Percentiles rank a stretch among this genome's conserved stretches.
Conservation (phyloP, 768 basidiomycete species). For the Trametes cubensis region DNA sequence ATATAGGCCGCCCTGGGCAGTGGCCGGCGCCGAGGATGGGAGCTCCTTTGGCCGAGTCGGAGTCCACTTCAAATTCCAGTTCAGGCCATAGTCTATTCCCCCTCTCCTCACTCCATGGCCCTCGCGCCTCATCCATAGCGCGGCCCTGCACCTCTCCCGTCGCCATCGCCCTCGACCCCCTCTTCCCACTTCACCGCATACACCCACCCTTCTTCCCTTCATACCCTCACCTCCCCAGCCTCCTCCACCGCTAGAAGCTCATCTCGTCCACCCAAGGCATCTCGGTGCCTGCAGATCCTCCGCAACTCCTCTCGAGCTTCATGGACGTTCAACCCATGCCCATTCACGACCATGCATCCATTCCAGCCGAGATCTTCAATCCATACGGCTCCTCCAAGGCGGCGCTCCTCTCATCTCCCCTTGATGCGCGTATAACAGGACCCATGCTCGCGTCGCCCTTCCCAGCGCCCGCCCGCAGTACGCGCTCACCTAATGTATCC, state of each 20-base stretch:
- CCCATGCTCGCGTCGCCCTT: not conserved
- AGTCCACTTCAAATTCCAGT: not conserved
- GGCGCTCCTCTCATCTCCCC: not conserved
- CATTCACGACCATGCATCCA: not conserved
- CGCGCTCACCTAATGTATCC: not conserved
- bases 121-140: slow-evolving; percentile 10
- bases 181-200: not conserved
- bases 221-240: not conserved
- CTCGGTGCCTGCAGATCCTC: slow-evolving; percentile 24
- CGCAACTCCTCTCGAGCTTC: not conserved
- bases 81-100: not conserved
- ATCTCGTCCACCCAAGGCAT: not conserved
- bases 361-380: not conserved
- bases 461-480: not conserved
- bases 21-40: slow-evolving; percentile 3
- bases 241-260: not conserved
- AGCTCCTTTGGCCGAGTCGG: not conserved
- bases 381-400: slow-evolving; percentile 2
- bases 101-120: slow-evolving; percentile 10
- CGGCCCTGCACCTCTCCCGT: not conserved
- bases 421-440: slow-evolving; percentile 1
- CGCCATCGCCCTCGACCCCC: too few species aligned
- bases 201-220: not conserved
- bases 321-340: slow-evolving; percentile 12
- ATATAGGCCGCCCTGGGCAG: slow-evolving; percentile 14